Conservation (phyloP, 495 filamentous ascomycete genomes). For the Achaetomiella virescens region DNA sequence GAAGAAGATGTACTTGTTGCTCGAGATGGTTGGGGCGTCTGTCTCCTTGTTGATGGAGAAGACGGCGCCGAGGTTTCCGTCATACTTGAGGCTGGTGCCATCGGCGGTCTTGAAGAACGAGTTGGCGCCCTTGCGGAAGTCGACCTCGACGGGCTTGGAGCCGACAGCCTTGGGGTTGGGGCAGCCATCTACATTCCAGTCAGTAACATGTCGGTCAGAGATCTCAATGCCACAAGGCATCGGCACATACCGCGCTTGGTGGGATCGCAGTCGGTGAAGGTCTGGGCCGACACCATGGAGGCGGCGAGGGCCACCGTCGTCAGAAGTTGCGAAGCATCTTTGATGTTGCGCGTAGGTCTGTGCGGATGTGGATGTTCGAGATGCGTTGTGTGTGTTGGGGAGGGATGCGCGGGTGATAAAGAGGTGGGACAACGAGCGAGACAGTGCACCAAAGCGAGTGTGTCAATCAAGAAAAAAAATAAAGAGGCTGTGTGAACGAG, state of each 20-base stretch:
- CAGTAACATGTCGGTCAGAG: not conserved
- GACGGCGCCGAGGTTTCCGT: conserved; percentile 59
- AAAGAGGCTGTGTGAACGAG: conserved; percentile 9
- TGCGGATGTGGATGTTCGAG: not conserved
- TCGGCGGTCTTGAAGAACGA: conserved; percentile 60
- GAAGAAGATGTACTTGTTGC: conserved; percentile 71
- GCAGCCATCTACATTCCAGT: conserved; percentile 42
- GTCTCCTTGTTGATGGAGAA: conserved; percentile 71
- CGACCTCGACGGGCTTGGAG: conserved; percentile 53
- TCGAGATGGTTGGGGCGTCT: conserved; percentile 69
- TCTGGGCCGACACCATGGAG: conserved; percentile 59
- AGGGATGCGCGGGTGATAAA: not conserved
- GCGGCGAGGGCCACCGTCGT: conserved; percentile 39
- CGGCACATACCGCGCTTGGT: conserved; percentile 53
- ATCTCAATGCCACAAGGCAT: not conserved
- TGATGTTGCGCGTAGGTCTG: not conserved
- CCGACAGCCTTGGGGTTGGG: conserved; percentile 70
- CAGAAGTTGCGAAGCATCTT: conserved; percentile 41
- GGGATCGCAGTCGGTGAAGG: conserved; percentile 70
- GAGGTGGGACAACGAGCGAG: too few relatives aligned
- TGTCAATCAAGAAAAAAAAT: not conserved
- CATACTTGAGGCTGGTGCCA: conserved; percentile 55
- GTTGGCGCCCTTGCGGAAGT: conserved; percentile 66
- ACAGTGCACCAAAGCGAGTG: conserved; percentile 7
- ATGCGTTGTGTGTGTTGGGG: not conserved